These are phyloP conservation scores for Arthrobotrys conoides DNA, from an alignment of 2,329 filamentous ascomycete species.

Conservation along the genomic window DNA sequence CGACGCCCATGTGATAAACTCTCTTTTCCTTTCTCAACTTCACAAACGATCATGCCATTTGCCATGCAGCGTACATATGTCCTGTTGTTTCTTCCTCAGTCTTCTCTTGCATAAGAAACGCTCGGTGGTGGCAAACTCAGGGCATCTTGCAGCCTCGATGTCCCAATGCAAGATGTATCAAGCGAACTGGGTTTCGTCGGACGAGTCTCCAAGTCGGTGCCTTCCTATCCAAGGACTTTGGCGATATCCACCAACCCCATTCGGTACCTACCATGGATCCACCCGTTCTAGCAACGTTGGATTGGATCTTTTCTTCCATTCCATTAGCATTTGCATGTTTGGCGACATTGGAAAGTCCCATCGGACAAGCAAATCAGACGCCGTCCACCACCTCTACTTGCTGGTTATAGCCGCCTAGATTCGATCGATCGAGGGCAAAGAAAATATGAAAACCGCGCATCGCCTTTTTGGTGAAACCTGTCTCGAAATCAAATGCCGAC, in stretches of 20 bases:
- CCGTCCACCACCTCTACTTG: conserved; percentile 40
- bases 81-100: conserved; percentile 24
- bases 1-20: conserved; percentile 57
- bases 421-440: conserved; percentile 6
- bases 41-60: conserved; percentile 41
- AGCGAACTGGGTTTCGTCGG: conserved; percentile 40
- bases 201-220: conserved; percentile 34
- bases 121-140: conserved; percentile 55
- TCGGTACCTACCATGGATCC: conserved; percentile 43
- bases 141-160: conserved; percentile 43
- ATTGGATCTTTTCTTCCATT: background rate
- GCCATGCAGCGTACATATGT: background rate
- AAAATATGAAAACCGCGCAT: conserved; percentile 17
- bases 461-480: conserved; percentile 46
- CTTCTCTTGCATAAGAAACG: conserved; percentile 27
- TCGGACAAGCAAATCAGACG: conserved; percentile 33
- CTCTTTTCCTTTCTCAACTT: conserved; percentile 1
- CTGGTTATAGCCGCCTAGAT: conserved; percentile 52
- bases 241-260: conserved; percentile 60
- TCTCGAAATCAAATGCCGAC: conserved; percentile 47
- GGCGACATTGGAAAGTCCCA: conserved; percentile 50
- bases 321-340: conserved; percentile 35
- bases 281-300: conserved; percentile 36
- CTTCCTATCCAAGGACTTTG: conserved; percentile 53
- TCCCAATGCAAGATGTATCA: conserved; percentile 41